Base-by-base conservation (phyloP, 192 early-diverging fungal genomes). In the Chytriomyces confervae region DNA sequence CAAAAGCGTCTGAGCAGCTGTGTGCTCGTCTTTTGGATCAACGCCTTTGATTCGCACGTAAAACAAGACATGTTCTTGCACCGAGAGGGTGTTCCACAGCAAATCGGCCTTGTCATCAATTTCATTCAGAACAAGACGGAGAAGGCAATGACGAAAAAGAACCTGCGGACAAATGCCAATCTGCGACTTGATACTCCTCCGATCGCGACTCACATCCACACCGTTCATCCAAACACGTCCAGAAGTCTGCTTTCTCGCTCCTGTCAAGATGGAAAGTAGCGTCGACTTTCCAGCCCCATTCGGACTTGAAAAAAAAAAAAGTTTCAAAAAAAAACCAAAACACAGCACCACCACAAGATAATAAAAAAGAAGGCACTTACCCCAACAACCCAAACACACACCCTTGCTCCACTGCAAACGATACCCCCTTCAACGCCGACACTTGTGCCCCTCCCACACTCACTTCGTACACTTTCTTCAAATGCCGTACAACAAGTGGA, bases 161-260 rank as follows among this genome's bases (percentile, higher is more conserved):
- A 82, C 81, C 80, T 94, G 93, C 11, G 92, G 91, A 69, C 93
- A 94, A 48, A 94, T 83, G 7, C 92, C 93, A 73, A 93, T 91
- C 61, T 82, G 83, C 23, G 82, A 67, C 62, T 90, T 90, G 1
- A 94, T 89, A 57, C 84, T 78, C 47, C 81, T 75, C 74, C 78
- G 86, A 45, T 92, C 53, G 0, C 82, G 85, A 23, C 80, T 74
- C 70, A 92, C 77, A 71, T 91, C 85, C 63, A 79, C 91, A 0
- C 89, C 87, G 44, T 87, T 86, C 10, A 94, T 66, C 48, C 60
- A 83, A 0, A 91, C 92, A 49, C 62, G 72, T 44, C 93, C 93
- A 24, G 69, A 53, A 2, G 90, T 87, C 8, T 86, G 81, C 53
- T 82, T 81, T 68, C 90, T 91, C 7, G 91, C 67, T 11, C 92